Evolutionary conservation across 1,284 basidiomycete genomes (phyloP), one percentile per base, ranked within the genome.

Genomic region (Tremellales sp.): DNA sequence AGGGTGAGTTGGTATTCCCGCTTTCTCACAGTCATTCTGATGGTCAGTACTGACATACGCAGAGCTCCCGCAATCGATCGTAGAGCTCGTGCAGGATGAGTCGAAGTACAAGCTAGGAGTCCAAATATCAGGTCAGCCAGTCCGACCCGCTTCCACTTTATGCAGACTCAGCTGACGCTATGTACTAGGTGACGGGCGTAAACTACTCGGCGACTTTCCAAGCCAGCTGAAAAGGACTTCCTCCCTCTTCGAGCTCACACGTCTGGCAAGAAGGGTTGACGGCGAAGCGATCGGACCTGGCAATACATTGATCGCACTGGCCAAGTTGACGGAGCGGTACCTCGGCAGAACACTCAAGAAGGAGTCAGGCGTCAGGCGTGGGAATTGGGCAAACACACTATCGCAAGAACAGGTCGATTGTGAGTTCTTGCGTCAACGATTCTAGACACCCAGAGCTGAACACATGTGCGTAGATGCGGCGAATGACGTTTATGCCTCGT

Each of bases 391-490:
- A n/a, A 40, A 46, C 1, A 23, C 22, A 13, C 49, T 76, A 22
- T 46, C 50, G 7, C 21, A 43, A 3, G 53, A 61, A 40, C 72
- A 75, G 56, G 51, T 60, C 7, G 60, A 67, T 3, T 76, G 75
- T 75, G 42, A 53, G 74, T 69, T 24, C 2, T n/a, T 13, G 12
- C 15, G 2, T 29, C 11, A 4, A 17, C 36, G 41, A 23, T 43
- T 27, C 29, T 13, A 6, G 22, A 21, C 11, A 27, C 12, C 13
- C 4, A 12, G 41, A 21, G 33, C 25, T 43, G 35, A 27, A 11
- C 17, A 8, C n/a, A n/a, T n/a, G n/a, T n/a, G n/a, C n/a, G 22
- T 45, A 76, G 75, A 76, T 42, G 74, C 70, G 2, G 72, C 71
- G 11, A 73, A 76, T 57, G 75, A 76, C 53, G 74, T 74, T 4